Base-by-base conservation (phyloP, 1,284 basidiomycete genomes). In the Chalciporus sp. region DNA sequence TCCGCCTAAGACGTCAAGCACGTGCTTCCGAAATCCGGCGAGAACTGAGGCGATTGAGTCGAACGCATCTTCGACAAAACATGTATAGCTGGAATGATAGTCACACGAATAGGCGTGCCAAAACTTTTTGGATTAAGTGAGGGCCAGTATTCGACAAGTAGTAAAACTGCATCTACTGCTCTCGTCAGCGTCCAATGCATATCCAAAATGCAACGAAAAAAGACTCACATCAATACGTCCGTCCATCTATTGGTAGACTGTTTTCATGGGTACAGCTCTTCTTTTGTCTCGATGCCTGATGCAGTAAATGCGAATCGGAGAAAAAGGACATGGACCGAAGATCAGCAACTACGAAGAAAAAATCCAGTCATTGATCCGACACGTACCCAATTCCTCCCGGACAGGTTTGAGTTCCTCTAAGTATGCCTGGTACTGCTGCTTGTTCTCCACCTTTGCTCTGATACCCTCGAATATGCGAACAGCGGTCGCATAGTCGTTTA, bases 401-500 rank as follows among this genome's bases (percentile, higher is more conserved):
- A 95, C 76, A 52, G 84, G 79, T 74, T 90, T 91, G 62, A 96
- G 81, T 76, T 96, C 95, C 20, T 89, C 83, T 64, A 98, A 75
- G 72, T 98, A 97, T 43, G 86, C 84, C 77, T 94, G 79, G 72
- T 97, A 98, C 76, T 97, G 95, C 61, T 84, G 76, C 79, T 91
- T 90, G 78, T 95, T 97, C 81, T 98, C 95, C 47, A 95, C 94
- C 81, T 97, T 96, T 74, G 92, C 92, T 78, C 84, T 87, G 69
- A 95, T 73, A 61, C 92, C 93, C 79, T 95, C 95, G 68, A 98
- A 94, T 68, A 98, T 85, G 61, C 96, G 82, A 58, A 98, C 94
- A 50, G 96, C 96, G 44, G 96, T 98, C 45, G 95, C 89, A 74
- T 92, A 98, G 82, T 98, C 95, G 76, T 98, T 92, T 61, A 98